Conservation (phyloP, 1,284 basidiomycete species). For the Hymenochaete sp. region DNA sequence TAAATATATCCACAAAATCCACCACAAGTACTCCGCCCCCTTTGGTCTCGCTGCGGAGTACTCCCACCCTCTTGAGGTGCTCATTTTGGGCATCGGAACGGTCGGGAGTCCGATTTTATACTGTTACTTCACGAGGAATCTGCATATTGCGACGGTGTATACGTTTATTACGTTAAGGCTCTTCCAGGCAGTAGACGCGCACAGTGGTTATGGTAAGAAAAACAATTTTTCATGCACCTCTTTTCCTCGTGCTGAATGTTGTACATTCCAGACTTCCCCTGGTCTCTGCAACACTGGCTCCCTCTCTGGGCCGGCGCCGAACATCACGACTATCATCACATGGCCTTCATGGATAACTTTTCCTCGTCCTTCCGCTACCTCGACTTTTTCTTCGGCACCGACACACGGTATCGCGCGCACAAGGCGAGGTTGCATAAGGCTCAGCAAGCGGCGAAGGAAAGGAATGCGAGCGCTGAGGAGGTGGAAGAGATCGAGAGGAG, state of each 20-base stretch:
- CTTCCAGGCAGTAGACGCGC: constrained; percentile 96
- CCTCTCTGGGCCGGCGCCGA: constrained; percentile 99
- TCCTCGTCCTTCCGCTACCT: constrained; percentile 94
- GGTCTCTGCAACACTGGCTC: constrained; percentile 91
- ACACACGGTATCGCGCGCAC: constrained; percentile 77
- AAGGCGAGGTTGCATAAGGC: constrained; percentile 47
- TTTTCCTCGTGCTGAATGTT: not conserved
- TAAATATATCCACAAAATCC: constrained; percentile 96
- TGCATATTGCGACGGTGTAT: constrained; percentile 92
- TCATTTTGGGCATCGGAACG: constrained; percentile 84
- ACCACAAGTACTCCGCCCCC: constrained; percentile 96
- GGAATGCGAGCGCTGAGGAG: constrained; percentile 45
- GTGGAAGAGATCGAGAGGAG: constrained; percentile 46
- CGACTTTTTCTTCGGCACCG: constrained; percentile 81
- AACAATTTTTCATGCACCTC: not conserved
- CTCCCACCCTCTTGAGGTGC: constrained; percentile 89
- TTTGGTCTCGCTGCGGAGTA: constrained; percentile 98
- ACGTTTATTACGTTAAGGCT: constrained; percentile 90
- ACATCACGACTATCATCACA: constrained; percentile 96
- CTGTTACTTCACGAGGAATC: constrained; percentile 61
- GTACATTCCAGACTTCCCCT: constrained; percentile 71
- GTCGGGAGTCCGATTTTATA: constrained; percentile 84
- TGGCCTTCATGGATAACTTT: constrained; percentile 86
- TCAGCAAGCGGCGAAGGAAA: constrained; percentile 39
- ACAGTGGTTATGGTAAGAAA: constrained; percentile 88